Evolutionary conservation across 805 yeast species (phyloP).

Genomic region (Blastobotrys americana): DNA sequence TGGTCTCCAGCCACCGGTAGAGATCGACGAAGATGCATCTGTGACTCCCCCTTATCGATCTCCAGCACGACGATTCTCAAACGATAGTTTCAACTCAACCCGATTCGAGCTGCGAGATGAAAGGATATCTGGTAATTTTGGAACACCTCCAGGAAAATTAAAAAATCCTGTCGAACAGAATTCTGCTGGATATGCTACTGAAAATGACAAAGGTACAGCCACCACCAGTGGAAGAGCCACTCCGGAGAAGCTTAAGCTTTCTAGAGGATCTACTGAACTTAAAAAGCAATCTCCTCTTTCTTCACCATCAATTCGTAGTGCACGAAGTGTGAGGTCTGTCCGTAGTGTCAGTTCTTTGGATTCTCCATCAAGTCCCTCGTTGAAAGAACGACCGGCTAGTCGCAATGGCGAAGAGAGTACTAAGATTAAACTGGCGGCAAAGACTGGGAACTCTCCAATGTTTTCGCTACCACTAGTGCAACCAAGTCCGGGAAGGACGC

Average conservation of each 20-base stretch:
- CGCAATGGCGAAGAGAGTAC: too few relatives aligned
- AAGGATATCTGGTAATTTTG: background rate
- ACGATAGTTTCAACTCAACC: background rate
- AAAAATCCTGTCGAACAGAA: too few relatives aligned
- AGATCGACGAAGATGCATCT: background rate
- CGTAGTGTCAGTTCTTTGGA: background rate
- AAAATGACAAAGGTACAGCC: background rate
- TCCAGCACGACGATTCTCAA: background rate
- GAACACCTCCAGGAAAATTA: background rate
- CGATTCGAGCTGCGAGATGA: background rate
- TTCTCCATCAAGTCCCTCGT: background rate
- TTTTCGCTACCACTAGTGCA: constrained; percentile 3
- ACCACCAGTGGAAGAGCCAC: background rate
- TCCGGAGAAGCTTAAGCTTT: too few relatives aligned
- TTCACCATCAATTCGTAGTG: background rate
- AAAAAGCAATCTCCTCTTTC: background rate
- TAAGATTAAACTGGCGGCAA: too few relatives aligned
- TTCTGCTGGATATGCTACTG: too few relatives aligned
- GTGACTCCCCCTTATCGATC: background rate
- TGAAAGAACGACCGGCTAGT: too few relatives aligned
- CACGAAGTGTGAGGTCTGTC: background rate
- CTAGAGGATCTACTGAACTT: background rate
- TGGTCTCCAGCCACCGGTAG: background rate
- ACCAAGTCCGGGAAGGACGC: background rate
- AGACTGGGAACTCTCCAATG: constrained; percentile 1